phyloP scores from a whole-genome alignment of 441 rosid genomes.

The Mallotus japonicus region DNA sequence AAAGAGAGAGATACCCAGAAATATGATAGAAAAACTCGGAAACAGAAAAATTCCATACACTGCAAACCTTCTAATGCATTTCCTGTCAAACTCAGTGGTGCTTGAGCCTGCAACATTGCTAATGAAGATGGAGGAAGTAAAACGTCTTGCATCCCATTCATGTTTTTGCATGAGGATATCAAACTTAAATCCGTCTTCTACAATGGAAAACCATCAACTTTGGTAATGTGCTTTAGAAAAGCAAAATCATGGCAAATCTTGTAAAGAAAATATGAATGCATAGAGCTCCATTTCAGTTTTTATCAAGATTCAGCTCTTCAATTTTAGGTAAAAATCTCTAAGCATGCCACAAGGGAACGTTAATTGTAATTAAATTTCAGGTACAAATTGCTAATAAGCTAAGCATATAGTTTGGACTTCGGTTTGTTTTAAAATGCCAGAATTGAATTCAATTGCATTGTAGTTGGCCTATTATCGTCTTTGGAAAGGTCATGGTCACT shows the following conservation, averaged over 20 bases:
- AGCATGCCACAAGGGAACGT: background rate
- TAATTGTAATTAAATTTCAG: too few species aligned
- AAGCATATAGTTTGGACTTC: too few species aligned
- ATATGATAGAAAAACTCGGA: slow-evolving; percentile 7
- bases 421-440: too few species aligned
- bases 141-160: slow-evolving; percentile 28
- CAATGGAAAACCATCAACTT: slow-evolving; percentile 10
- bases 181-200: slow-evolving; percentile 45
- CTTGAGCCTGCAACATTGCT: slow-evolving; percentile 23
- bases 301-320: background rate
- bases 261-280: background rate
- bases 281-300: background rate
- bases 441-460: too few species aligned
- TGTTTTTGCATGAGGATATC: slow-evolving; percentile 19
- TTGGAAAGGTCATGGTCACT: background rate
- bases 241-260: background rate
- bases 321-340: background rate
- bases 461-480: too few species aligned
- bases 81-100: slow-evolving; percentile 27
- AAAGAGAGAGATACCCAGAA: background rate
- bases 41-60: slow-evolving; percentile 8
- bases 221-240: background rate
- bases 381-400: too few species aligned
- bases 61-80: slow-evolving; percentile 43
- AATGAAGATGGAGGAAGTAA: slow-evolving; percentile 30